phyloP scores from a whole-genome alignment of 257 asterid genomes.

The Solanum bukasovii region DNA sequence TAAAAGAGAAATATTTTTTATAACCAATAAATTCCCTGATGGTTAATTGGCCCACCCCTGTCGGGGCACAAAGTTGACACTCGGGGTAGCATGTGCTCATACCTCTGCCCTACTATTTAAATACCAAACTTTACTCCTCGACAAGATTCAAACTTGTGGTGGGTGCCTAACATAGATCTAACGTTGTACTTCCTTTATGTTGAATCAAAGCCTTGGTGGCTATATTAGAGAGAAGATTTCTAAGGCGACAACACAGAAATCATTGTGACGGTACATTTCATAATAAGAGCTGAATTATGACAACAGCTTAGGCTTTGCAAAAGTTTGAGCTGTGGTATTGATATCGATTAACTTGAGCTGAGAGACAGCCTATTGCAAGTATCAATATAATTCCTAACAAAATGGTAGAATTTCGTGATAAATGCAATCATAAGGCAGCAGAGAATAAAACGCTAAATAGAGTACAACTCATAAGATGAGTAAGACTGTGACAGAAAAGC shows the following conservation, averaged over 20 bases:
- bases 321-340: neutral
- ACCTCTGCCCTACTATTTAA: neutral
- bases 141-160: neutral
- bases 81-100: neutral
- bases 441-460: neutral
- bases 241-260: neutral
- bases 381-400: slow-evolving; percentile 46
- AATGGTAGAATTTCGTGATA: slow-evolving; percentile 18
- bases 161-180: neutral
- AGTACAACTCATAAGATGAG: neutral
- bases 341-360: slow-evolving; percentile 53
- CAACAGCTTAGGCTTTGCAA: neutral
- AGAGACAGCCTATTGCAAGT: slow-evolving; percentile 42
- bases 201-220: neutral
- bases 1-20: neutral
- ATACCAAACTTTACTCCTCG: neutral
- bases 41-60: neutral
- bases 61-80: neutral
- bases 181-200: neutral
- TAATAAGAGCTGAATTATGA: neutral
- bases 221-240: neutral
- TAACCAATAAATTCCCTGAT: neutral
- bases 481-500: neutral
- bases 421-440: neutral
- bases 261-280: neutral